Evolutionary conservation across 495 filamentous ascomycete genomes (phyloP), one percentile per base, ranked within the genome.

Genomic region (Platismatia glauca): DNA sequence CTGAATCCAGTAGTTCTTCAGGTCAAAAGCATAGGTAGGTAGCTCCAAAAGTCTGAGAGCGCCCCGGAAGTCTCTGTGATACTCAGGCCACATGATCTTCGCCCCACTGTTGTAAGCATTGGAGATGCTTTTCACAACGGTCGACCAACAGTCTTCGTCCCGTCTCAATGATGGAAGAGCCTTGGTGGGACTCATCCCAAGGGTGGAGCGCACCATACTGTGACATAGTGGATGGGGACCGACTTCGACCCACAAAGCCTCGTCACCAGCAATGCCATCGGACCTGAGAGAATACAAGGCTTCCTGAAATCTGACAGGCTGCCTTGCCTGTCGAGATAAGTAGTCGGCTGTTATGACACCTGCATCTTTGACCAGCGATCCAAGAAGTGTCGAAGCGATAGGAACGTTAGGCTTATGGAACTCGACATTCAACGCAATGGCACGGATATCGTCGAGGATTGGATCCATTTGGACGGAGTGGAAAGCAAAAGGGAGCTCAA

Each of bases 391-490:
- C n/a, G 87, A 92, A 35, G 90, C 83, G 33, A 90, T 76, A 6
- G 89, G 83, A 22, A 90, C 72, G 8, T 72, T 75, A 7, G 86
- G 86, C 12, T 77, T 66, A 18, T 80, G 72, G 72, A 89, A 91
- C 27, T 39, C 72, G 33, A 89, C 77, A 20, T 75, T 72, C n/a
- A 68, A 67, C 7, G 84, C 82, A 35, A 83, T 70, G 22, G 69
- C 71, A 67, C 86, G 81, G 43, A 89, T 86, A 0, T 81, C 77
- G 9, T 82, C 79, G 12, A 88, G 68, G n/a, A 90, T 85, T n/a
- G 83, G 76, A 41, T 90, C 84, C 20, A 89, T 79, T 66, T 90
- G 88, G 1, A 78, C 74, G 1, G 88, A 87, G 71, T 91, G 88
- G 76, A 88, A 91, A 8, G 86, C 88, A 63, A 82, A 89, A 27